phyloP scores from a whole-genome alignment of 179 eudicot species.

The Beta lomatogona region DNA sequence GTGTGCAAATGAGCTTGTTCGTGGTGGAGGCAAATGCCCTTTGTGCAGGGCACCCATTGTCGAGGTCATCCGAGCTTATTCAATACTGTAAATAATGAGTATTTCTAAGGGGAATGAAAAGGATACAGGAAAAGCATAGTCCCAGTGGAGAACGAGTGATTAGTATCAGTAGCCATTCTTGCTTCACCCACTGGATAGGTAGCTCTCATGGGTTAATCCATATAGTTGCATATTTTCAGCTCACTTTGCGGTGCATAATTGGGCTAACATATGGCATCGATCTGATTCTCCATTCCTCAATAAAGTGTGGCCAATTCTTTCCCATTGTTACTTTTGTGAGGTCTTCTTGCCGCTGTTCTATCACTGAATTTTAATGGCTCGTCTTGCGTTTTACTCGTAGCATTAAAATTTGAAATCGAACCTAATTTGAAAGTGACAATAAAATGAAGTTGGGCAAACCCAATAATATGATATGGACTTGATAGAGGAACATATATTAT shows the following conservation, averaged over 20 bases:
- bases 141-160: slow-evolving; percentile 24
- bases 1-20: slow-evolving; percentile 89
- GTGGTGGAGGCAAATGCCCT: slow-evolving; percentile 95
- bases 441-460: too few relatives aligned
- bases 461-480: too few relatives aligned
- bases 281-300: slow-evolving; percentile 43
- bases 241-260: slow-evolving; percentile 39
- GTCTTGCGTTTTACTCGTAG: too few relatives aligned
- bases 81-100: slow-evolving; percentile 50
- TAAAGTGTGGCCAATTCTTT: slow-evolving; percentile 39
- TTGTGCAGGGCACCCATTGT: slow-evolving; percentile 95
- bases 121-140: slow-evolving; percentile 19
- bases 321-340: not conserved
- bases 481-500: too few relatives aligned
- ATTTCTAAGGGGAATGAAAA: slow-evolving; percentile 4
- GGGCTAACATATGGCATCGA: slow-evolving; percentile 31
- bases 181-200: slow-evolving; percentile 13
- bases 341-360: too few relatives aligned
- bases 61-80: slow-evolving; percentile 94
- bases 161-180: slow-evolving; percentile 27
- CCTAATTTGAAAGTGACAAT: too few relatives aligned
- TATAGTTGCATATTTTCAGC: slow-evolving; percentile 34
- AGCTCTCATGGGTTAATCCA: slow-evolving; percentile 13
- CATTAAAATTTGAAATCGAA: too few relatives aligned
- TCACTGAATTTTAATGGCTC: too few relatives aligned